Evolutionary conservation across 768 basidiomycete genomes (phyloP).

Genomic region (Rhizopogon sp.): DNA sequence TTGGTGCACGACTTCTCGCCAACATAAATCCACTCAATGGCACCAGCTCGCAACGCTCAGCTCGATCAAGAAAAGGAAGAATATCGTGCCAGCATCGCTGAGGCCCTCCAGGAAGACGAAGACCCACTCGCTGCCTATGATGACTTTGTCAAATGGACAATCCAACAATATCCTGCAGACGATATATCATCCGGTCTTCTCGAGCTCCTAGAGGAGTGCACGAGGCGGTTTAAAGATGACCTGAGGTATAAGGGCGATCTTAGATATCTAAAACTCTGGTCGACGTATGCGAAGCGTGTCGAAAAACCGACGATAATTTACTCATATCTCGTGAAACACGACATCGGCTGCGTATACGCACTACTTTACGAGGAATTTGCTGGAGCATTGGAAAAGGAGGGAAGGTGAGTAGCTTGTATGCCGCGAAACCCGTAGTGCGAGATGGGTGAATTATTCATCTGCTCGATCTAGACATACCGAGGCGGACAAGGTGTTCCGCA

Average conservation of each 20-base stretch:
- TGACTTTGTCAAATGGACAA: slow-evolving; percentile 86
- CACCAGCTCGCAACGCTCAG: slow-evolving; percentile 19
- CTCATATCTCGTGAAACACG: slow-evolving; percentile 64
- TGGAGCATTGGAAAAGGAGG: slow-evolving; percentile 63
- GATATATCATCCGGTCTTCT: slow-evolving; percentile 68
- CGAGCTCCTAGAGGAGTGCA: slow-evolving; percentile 81
- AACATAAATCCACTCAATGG: slow-evolving; percentile 13
- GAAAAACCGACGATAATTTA: slow-evolving; percentile 69
- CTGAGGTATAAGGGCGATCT: slow-evolving; percentile 82
- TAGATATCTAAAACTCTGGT: slow-evolving; percentile 91
- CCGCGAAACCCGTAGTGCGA: background rate
- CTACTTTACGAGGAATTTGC: slow-evolving; percentile 93
- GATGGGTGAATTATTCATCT: background rate
- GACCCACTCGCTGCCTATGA: slow-evolving; percentile 86
- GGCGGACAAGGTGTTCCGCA: slow-evolving; percentile 76
- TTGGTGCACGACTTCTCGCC: background rate
- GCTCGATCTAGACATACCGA: slow-evolving; percentile 54
- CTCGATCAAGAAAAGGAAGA: slow-evolving; percentile 26
- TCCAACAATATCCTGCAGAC: slow-evolving; percentile 70
- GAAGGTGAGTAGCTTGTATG: slow-evolving; percentile 52
- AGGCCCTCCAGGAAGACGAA: slow-evolving; percentile 65
- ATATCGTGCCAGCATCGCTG: slow-evolving; percentile 36
- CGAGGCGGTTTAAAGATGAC: slow-evolving; percentile 77
- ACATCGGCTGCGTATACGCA: slow-evolving; percentile 73
- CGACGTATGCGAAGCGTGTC: slow-evolving; percentile 76